Evolutionary conservation across 129 eudicot genomes (phyloP).

Genomic region (Flaveria trinervia): DNA sequence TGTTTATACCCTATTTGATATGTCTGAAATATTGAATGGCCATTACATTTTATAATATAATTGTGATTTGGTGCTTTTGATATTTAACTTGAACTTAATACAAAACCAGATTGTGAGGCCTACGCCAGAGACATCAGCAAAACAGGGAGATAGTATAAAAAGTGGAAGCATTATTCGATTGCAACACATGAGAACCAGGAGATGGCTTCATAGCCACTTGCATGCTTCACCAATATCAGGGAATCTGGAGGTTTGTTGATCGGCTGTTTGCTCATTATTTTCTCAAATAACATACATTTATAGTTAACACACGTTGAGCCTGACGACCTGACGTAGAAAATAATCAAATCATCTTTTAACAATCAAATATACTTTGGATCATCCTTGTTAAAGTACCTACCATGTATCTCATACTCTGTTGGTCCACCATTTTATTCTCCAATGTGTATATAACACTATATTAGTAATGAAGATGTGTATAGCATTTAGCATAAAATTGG

Average conservation of each 20-base stretch:
- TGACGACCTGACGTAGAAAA: not conserved
- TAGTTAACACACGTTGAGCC: not conserved
- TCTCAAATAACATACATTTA: not conserved
- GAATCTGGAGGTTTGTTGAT: conserved; percentile 71
- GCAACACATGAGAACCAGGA: conserved; percentile 93
- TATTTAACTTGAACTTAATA: conserved; percentile 19
- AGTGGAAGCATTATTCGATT: conserved; percentile 76
- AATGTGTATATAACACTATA: not conserved
- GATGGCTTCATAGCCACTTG: conserved; percentile 96
- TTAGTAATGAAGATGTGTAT: not conserved
- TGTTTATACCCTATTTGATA: conserved; percentile 8
- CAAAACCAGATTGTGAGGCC: conserved; percentile 70
- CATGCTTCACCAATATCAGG: conserved; percentile 96
- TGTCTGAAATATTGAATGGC: not conserved
- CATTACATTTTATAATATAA: not conserved
- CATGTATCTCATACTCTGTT: not conserved
- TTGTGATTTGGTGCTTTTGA: not conserved
- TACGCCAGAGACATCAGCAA: conserved; percentile 59
- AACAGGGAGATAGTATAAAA: conserved; percentile 83
- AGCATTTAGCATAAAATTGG: not conserved
- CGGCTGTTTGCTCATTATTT: conserved; percentile 11
- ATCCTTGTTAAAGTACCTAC: conserved; percentile 9
- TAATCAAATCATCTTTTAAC: not conserved
- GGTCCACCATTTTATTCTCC: not conserved
- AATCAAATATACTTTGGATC: not conserved